Percentiles rank a stretch among this genome's conserved stretches.
Conservation (phyloP, 768 basidiomycete genomes). For the Auricularia auricula-judae region DNA sequence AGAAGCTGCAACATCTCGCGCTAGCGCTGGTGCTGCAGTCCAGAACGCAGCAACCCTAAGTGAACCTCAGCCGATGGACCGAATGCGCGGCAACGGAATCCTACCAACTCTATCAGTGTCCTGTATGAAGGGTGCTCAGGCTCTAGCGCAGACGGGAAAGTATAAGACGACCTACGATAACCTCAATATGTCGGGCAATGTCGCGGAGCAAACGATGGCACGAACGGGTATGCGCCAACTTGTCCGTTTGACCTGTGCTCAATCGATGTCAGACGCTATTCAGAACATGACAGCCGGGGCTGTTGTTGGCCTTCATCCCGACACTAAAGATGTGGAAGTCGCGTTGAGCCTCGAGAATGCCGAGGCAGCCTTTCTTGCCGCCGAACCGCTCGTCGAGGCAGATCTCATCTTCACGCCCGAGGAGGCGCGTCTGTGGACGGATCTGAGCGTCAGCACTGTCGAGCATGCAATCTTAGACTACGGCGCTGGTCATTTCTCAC, state of each 20-base stretch:
- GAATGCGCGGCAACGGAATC: slow-evolving; percentile 6
- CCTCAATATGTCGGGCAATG: slow-evolving; percentile 21
- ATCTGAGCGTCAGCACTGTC: background rate
- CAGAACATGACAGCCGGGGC: slow-evolving; percentile 30
- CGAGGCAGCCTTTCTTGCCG: background rate
- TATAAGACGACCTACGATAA: slow-evolving; percentile 26
- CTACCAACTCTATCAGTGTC: slow-evolving; percentile 17
- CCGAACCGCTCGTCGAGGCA: background rate
- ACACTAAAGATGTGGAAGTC: slow-evolving; percentile 10
- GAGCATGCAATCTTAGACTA: slow-evolving; percentile 16
- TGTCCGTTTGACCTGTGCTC: too few relatives aligned
- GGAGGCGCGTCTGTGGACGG: background rate
- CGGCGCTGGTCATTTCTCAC: slow-evolving; percentile 21
- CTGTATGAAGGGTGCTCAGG: slow-evolving; percentile 8
- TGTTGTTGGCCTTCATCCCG: slow-evolving; percentile 14
- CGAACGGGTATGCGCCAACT: too few relatives aligned
- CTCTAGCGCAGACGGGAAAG: slow-evolving; percentile 14
- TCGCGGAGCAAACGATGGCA: slow-evolving; percentile 24
- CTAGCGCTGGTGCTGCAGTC: too few relatives aligned
- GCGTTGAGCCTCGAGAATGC: slow-evolving; percentile 18
- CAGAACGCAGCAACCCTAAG: too few relatives aligned
- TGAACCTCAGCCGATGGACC: background rate
- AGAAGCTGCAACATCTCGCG: too few relatives aligned
- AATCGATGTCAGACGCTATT: slow-evolving; percentile 13
- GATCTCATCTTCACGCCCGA: background rate